Percentiles rank a stretch among this genome's conserved stretches.
Conservation (phyloP, 495 filamentous ascomycete species). For the Podospora anserina region DNA sequence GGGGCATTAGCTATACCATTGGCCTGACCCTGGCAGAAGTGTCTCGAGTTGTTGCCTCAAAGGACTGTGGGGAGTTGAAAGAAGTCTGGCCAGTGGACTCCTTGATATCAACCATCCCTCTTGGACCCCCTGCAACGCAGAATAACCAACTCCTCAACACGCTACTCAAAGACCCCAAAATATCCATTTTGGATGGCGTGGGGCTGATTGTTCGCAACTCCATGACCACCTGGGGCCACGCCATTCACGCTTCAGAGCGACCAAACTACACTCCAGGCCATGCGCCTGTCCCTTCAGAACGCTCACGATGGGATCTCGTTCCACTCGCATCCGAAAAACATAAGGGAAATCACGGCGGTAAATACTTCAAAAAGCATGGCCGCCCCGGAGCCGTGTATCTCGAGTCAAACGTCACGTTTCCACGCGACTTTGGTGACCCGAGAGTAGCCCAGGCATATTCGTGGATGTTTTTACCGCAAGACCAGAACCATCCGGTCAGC, state of each 20-base stretch:
- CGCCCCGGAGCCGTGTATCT: no score
- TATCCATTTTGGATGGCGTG: background rate
- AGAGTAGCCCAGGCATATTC: background rate
- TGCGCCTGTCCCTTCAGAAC: background rate
- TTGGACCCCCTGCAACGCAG: background rate
- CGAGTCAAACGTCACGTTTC: background rate
- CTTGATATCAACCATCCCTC: no score
- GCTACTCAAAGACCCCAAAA: background rate
- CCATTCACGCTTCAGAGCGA: background rate
- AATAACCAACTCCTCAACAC: background rate
- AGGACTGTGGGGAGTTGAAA: background rate
- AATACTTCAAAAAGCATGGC: no score
- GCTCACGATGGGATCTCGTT: background rate
- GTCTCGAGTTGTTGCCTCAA: background rate
- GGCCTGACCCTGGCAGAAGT: background rate
- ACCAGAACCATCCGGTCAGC: background rate
- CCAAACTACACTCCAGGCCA: background rate
- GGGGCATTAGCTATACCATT: background rate
- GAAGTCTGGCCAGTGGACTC: background rate
- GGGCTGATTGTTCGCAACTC: conserved; percentile 1
- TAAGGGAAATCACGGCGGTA: no score
- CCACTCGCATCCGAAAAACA: no score
- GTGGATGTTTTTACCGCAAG: background rate
- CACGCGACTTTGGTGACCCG: background rate
- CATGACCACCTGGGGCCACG: background rate